phyloP scores from a whole-genome alignment of 2,329 filamentous ascomycete genomes.

The Trichoderma sp. region DNA sequence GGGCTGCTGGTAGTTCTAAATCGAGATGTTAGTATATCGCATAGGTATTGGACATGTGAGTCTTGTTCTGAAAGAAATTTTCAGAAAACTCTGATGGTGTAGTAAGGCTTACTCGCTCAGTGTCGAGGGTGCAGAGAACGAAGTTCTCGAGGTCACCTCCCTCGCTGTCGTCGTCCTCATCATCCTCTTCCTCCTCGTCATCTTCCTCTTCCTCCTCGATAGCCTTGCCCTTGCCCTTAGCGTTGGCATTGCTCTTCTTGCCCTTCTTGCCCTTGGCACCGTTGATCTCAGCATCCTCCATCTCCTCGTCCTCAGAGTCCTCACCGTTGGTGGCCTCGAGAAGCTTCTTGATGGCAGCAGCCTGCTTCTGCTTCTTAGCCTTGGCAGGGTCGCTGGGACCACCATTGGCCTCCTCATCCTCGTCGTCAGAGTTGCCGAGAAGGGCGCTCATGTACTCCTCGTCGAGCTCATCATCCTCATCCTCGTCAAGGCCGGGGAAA shows the following conservation, averaged over 20 bases:
- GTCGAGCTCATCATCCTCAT: conserved; percentile 63
- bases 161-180: conserved; percentile 60
- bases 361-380: conserved; percentile 80
- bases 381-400: conserved; percentile 90
- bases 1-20: conserved; percentile 87
- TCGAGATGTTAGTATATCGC: conserved; percentile 27
- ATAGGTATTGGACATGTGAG: not conserved
- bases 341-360: conserved; percentile 74
- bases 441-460: conserved; percentile 62
- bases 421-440: conserved; percentile 51
- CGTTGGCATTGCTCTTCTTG: conserved; percentile 62
- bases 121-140: conserved; percentile 93
- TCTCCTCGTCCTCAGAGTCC: conserved; percentile 65
- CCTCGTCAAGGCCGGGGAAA: conserved; percentile 51
- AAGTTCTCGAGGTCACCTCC: conserved; percentile 77
- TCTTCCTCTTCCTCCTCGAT: conserved; percentile 60
- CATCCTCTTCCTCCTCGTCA: conserved; percentile 47
- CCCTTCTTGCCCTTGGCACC: conserved; percentile 55
- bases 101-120: conserved; percentile 67
- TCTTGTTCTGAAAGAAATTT: not conserved
- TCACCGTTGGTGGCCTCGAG: conserved; percentile 64
- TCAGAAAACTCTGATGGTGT: not conserved
- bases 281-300: conserved; percentile 66
- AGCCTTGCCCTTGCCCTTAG: conserved; percentile 64
- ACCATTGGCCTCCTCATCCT: conserved; percentile 67